phyloP scores from a whole-genome alignment of 208 protist species.

The Wallacemonas collosoma region DNA sequence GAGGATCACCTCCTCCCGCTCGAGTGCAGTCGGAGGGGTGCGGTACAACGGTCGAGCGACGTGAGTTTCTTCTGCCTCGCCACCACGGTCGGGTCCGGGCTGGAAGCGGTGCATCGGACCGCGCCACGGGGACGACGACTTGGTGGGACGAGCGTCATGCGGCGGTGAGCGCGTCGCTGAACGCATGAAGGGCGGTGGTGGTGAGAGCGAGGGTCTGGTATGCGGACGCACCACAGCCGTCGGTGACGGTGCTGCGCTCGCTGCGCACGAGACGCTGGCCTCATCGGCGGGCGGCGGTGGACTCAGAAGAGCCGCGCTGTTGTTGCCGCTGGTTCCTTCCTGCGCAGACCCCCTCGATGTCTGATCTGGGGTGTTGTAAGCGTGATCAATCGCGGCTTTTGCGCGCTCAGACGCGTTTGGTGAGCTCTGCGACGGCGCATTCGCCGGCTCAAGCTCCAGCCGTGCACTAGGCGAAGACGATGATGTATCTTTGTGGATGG shows the following conservation, averaged over 20 bases:
- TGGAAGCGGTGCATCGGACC: constrained; percentile 35
- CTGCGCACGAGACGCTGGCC: too few species aligned
- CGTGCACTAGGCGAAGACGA: too few species aligned
- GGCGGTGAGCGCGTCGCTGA: constrained; percentile 10
- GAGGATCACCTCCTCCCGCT: constrained; percentile 24
- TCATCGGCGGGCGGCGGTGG: neutral
- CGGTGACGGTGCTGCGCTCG: neutral
- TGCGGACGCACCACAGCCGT: neutral
- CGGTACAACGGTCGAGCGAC: constrained; percentile 11
- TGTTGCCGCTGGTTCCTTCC: neutral
- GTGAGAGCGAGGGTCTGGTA: neutral
- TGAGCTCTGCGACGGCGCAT: too few species aligned
- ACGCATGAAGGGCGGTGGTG: constrained; percentile 11
- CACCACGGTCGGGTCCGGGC: neutral
- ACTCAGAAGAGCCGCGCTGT: neutral
- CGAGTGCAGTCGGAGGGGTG: constrained; percentile 10
- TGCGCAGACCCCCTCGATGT: neutral
- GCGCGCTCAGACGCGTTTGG: too few species aligned
- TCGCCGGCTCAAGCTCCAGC: too few species aligned
- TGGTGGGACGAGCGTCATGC: neutral
- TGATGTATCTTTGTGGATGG: neutral
- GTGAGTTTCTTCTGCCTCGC: neutral
- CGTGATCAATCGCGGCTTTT: too few species aligned
- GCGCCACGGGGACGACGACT: constrained; percentile 6
- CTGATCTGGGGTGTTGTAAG: too few species aligned